phyloP scores from a whole-genome alignment of 108 stramenopile species.

The Bacterosira constricta region DNA sequence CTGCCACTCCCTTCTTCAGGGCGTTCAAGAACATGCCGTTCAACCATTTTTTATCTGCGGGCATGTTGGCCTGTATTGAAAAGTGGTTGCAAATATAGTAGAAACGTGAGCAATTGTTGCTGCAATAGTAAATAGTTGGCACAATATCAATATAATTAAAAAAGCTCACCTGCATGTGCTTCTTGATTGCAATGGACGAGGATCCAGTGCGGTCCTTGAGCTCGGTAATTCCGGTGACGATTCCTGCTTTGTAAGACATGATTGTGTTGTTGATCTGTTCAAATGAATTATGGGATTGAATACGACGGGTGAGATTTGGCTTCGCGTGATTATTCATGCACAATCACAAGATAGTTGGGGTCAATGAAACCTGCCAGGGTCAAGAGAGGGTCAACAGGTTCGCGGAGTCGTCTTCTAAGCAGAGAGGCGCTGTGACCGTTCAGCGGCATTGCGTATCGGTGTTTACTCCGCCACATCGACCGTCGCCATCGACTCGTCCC shows the following conservation, averaged over 20 bases:
- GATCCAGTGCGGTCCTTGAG: conserved; percentile 15
- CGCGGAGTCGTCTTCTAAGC: too few species aligned
- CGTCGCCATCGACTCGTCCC: too few species aligned
- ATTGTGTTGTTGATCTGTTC: not conserved
- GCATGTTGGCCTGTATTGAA: conserved; percentile 24
- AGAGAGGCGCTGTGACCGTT: not conserved
- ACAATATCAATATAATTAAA: too few species aligned
- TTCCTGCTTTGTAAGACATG: conserved; percentile 78
- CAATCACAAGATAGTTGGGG: not conserved
- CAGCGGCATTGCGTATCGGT: not conserved
- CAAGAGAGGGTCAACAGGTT: not conserved
- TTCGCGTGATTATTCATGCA: not conserved
- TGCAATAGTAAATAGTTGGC: too few species aligned
- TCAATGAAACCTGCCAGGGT: not conserved
- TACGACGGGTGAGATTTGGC: not conserved
- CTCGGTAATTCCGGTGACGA: conserved; percentile 46
- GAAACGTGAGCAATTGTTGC: too few species aligned
- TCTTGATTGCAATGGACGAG: conserved; percentile 12
- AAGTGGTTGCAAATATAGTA: too few species aligned
- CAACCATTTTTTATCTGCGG: conserved; percentile 56
- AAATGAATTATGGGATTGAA: not conserved
- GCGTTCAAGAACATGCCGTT: conserved; percentile 52
- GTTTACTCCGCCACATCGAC: not conserved
- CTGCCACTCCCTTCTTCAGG: conserved; percentile 46
- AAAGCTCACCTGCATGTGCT: conserved; percentile 13